Evolutionary conservation across 345 rosid species (phyloP), one percentile per base, ranked within the genome.

Genomic region (Citrus sp.): DNA sequence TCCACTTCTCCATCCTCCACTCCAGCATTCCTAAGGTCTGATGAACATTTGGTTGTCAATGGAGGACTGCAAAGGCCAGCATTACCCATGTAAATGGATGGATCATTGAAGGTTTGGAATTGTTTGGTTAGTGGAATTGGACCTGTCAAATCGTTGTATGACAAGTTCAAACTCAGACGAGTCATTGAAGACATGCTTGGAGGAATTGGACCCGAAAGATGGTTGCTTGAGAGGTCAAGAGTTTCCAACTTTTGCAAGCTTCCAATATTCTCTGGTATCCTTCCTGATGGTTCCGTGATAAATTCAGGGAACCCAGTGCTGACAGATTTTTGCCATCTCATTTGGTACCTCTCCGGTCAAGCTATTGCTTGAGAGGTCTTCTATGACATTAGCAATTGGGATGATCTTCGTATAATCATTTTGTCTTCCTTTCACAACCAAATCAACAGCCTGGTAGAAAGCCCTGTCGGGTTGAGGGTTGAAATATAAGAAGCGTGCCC

Each of bases 191-290:
- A 9, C 76, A 82, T 63, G 79, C 74, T 68, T 5, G 70, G 25
- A 63, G 87, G 87, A 56, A 83, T 79, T 7, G 51, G 3, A 6
- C 86, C 77, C 1, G 77, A 82, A 56, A 83, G 70, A 51, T 46
- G 59, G 79, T 85, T 85, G 60, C 16, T 12, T 24, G 84, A 83
- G 60, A 83, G 80, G 9, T 85, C 85, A 32, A 79, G 85, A 70
- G 40, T 72, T 70, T 80, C 82, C 60, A 79, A 81, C 37, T 16
- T 16, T 12, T 21, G 60, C 78, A 82, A 55, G 73, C 12, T 24
- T 25, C 67, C 68, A 3, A 67, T 61, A 8, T 66, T 76, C 22
- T 73, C 46, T 0, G 80, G 86, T 32, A 79, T 82, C 13, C 38
- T 73, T n/a, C 86, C 85, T 32, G 34, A 2, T 66, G 75, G 66